Evolutionary conservation across 768 basidiomycete species (phyloP).

Genomic region (Tylopilus balloui): DNA sequence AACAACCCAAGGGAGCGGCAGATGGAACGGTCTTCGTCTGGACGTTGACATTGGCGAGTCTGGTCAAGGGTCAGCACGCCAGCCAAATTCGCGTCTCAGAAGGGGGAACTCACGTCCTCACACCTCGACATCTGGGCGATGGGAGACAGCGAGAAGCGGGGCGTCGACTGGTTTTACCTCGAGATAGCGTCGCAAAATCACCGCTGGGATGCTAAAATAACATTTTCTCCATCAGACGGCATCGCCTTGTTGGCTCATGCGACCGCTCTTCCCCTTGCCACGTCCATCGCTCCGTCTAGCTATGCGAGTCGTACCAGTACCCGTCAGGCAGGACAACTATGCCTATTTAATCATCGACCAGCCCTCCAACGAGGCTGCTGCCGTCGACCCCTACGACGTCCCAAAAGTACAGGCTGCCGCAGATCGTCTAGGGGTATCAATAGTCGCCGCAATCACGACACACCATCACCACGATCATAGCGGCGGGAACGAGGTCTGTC

Average conservation of each 20-base stretch:
- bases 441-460: constrained; percentile 79
- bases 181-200: too few relatives aligned
- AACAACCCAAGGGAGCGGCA: too few relatives aligned
- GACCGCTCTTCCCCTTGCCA: constrained; percentile 10
- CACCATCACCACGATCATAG: constrained; percentile 92
- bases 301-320: constrained; percentile 79
- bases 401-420: constrained; percentile 63
- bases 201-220: constrained; percentile 7
- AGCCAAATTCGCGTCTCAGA: neutral
- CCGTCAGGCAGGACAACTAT: constrained; percentile 79
- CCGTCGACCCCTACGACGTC: constrained; percentile 78
- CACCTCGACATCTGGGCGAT: constrained; percentile 4
- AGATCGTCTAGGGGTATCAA: constrained; percentile 52
- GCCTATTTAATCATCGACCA: constrained; percentile 80
- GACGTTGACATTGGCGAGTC: neutral
- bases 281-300: constrained; percentile 11
- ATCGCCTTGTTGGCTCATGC: constrained; percentile 19
- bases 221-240: constrained; percentile 11
- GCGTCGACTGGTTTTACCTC: neutral
- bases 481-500: constrained; percentile 74
- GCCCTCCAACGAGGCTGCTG: constrained; percentile 61
- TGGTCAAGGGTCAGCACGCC: constrained; percentile 5
- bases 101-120: constrained; percentile 3
- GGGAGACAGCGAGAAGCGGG: neutral
- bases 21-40: too few relatives aligned